Evolutionary conservation across 2,329 filamentous ascomycete species (phyloP).

Genomic region (Ophiostoma piceae): DNA sequence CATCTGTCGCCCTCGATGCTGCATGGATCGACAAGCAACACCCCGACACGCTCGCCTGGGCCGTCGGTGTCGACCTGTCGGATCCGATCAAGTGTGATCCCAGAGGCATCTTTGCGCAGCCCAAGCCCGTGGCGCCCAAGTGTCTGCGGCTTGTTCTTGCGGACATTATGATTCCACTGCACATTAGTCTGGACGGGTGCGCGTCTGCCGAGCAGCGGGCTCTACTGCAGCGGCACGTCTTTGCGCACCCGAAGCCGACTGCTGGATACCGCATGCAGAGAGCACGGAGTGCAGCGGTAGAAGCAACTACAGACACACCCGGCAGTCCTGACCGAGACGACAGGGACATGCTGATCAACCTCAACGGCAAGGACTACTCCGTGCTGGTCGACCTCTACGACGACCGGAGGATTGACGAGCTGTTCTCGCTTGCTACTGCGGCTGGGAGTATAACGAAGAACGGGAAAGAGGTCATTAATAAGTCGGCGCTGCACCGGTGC

Average conservation of each 20-base stretch:
- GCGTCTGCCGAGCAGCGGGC: neutral
- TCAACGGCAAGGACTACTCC: constrained; percentile 25
- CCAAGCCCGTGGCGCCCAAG: neutral
- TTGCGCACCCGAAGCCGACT: neutral
- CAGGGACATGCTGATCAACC: neutral
- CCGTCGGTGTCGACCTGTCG: constrained; percentile 19
- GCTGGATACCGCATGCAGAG: neutral
- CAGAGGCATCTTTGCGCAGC: neutral
- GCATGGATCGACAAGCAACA: constrained; percentile 26
- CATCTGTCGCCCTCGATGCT: constrained; percentile 23
- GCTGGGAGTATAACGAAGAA: neutral
- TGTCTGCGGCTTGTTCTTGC: constrained; percentile 24
- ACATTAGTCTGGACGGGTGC: constrained; percentile 15
- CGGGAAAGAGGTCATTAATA: constrained; percentile 17
- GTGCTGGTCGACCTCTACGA: constrained; percentile 26
- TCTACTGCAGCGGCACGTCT: constrained; percentile 7
- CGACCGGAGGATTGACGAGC: constrained; percentile 27
- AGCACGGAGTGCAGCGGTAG: neutral
- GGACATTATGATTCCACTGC: constrained; percentile 24
- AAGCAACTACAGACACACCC: neutral
- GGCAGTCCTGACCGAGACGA: neutral
- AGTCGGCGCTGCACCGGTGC: constrained; percentile 25
- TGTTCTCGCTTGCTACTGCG: constrained; percentile 22
- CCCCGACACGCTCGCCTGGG: constrained; percentile 25
- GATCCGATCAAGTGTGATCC: neutral